phyloP scores from a whole-genome alignment of 176 grass and related monocot species.

The Saccharum spontaneum region DNA sequence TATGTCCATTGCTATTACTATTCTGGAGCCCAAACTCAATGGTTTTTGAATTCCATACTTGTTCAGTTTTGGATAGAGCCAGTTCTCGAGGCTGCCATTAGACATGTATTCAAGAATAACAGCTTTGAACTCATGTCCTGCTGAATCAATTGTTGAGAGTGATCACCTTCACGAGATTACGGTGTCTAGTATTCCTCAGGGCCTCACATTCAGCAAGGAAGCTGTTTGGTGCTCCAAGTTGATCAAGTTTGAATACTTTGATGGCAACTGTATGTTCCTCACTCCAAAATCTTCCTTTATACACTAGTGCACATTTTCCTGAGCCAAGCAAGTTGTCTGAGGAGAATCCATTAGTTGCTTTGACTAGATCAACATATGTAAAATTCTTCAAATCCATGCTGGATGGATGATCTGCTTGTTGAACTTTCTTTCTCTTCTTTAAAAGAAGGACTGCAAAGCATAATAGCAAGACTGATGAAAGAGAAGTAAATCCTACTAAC shows the following conservation, averaged over 20 bases:
- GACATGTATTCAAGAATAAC: neutral
- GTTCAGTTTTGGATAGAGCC: neutral
- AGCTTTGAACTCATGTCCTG: neutral
- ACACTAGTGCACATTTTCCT: conserved; percentile 35
- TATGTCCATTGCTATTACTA: neutral
- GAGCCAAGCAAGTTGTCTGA: conserved; percentile 7
- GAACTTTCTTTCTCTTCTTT: neutral
- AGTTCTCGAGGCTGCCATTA: neutral
- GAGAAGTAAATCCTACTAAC: neutral
- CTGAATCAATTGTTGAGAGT: neutral
- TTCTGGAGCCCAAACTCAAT: neutral
- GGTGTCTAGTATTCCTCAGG: conserved; percentile 40
- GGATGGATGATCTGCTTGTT: neutral
- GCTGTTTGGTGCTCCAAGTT: neutral
- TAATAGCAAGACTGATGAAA: neutral
- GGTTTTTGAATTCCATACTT: neutral
- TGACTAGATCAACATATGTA: conserved; percentile 22
- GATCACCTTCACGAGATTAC: conserved; percentile 26
- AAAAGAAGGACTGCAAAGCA: neutral
- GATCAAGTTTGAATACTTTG: conserved; percentile 37
- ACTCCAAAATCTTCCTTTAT: neutral
- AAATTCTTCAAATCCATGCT: neutral
- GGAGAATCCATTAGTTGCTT: conserved; percentile 10
- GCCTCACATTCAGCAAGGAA: conserved; percentile 45
- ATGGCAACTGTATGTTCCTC: conserved; percentile 19